phyloP scores from a whole-genome alignment of 1,284 basidiomycete species.

The Cystobasidium sp. region DNA sequence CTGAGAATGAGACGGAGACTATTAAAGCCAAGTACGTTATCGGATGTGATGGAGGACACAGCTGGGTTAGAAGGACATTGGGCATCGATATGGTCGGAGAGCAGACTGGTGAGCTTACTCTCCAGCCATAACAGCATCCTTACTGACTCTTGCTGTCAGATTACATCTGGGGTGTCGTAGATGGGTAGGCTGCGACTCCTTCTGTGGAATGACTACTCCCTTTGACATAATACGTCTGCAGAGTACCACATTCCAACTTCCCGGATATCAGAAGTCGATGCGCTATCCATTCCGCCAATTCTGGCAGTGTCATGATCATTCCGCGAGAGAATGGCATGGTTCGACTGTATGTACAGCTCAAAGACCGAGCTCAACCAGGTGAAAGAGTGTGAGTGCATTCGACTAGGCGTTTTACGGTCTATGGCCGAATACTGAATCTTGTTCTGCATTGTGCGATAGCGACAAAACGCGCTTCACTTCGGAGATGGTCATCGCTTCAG shows the following conservation, averaged over 20 bases:
- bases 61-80: slow-evolving; percentile 74
- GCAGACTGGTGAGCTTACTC: slow-evolving; percentile 63
- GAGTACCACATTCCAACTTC: slow-evolving; percentile 72
- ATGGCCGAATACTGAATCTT: slow-evolving; percentile 49
- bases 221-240: slow-evolving; percentile 61
- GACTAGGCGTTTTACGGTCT: background rate
- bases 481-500: slow-evolving; percentile 67
- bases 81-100: slow-evolving; percentile 74
- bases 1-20: slow-evolving; percentile 56
- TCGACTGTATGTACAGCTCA: slow-evolving; percentile 75
- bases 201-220: too few species aligned
- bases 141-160: slow-evolving; percentile 56
- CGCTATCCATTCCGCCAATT: slow-evolving; percentile 67
- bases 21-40: slow-evolving; percentile 68
- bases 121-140: background rate
- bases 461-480: slow-evolving; percentile 68
- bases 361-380: slow-evolving; percentile 55
- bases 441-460: slow-evolving; percentile 63
- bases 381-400: slow-evolving; percentile 54
- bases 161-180: slow-evolving; percentile 73
- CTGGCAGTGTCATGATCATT: slow-evolving; percentile 68
- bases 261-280: slow-evolving; percentile 76
- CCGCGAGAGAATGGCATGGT: slow-evolving; percentile 69
- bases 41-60: slow-evolving; percentile 73
- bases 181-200: slow-evolving; percentile 28